Conservation (phyloP, 1,284 basidiomycete genomes). For the Leccinum pachyderme region DNA sequence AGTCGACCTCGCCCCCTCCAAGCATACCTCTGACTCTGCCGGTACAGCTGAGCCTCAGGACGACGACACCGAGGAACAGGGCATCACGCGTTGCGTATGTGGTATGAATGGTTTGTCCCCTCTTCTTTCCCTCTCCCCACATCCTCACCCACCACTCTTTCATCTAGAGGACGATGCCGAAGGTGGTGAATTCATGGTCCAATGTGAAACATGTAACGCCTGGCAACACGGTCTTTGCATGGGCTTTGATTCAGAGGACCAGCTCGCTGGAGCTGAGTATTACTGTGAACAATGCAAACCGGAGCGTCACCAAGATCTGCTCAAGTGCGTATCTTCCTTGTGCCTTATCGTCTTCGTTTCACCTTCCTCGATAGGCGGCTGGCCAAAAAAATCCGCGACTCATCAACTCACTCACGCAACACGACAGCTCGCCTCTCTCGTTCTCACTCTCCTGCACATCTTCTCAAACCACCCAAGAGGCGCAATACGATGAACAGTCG, state of each 20-base stretch:
- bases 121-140: slow-evolving; percentile 1
- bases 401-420: slow-evolving; percentile 57
- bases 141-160: slow-evolving; percentile 23
- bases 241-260: slow-evolving; percentile 86
- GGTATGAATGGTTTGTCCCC: slow-evolving; percentile 74
- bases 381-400: slow-evolving; percentile 60
- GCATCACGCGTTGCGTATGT: slow-evolving; percentile 93
- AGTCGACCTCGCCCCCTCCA: slow-evolving; percentile 25
- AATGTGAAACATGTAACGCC: slow-evolving; percentile 95
- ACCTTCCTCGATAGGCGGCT: slow-evolving; percentile 48
- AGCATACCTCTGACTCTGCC: slow-evolving; percentile 35
- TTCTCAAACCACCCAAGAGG: slow-evolving; percentile 69
- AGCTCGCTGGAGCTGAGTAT: slow-evolving; percentile 79
- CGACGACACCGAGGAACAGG: slow-evolving; percentile 72
- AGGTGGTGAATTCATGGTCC: slow-evolving; percentile 91
- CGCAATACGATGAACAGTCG: slow-evolving; percentile 97
- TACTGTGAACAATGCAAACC: slow-evolving; percentile 95
- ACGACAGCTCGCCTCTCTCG: slow-evolving; percentile 61
- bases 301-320: slow-evolving; percentile 76
- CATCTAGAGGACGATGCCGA: slow-evolving; percentile 69
- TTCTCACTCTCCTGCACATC: slow-evolving; percentile 67
- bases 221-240: slow-evolving; percentile 99
- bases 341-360: slow-evolving; percentile 6
- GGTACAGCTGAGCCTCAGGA: slow-evolving; percentile 39
- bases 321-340: slow-evolving; percentile 54